phyloP scores from a whole-genome alignment of 352 stramenopile species.

The Pythium brachiatum region DNA sequence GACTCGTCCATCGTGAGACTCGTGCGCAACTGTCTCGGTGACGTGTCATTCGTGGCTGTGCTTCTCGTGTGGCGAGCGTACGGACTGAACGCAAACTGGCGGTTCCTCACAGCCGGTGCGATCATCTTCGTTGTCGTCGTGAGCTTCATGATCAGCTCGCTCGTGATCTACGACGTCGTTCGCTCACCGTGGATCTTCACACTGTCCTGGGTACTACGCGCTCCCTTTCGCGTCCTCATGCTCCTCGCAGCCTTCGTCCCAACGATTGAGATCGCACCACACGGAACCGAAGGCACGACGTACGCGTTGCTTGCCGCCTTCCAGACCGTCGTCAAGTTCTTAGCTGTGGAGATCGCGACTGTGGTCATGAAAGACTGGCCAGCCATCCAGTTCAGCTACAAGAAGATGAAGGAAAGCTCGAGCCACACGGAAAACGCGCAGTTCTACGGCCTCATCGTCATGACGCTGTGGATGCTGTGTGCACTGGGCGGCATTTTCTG shows the following conservation, averaged over 20 bases:
- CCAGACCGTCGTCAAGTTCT: conserved; percentile 35
- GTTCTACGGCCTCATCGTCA: conserved; percentile 23
- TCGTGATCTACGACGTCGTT: conserved; percentile 28
- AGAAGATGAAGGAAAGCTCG: background rate
- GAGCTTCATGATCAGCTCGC: conserved; percentile 14
- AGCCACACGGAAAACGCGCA: background rate
- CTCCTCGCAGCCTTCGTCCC: conserved; percentile 38
- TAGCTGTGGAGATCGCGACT: conserved; percentile 26
- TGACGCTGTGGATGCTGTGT: conserved; percentile 23
- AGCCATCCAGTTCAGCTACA: conserved; percentile 13
- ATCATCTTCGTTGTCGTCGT: conserved; percentile 18
- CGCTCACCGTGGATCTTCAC: conserved; percentile 28
- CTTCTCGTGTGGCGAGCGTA: conserved; percentile 27
- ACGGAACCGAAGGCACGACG: conserved; percentile 41
- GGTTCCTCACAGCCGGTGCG: conserved; percentile 12
- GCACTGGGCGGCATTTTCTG: conserved; percentile 24
- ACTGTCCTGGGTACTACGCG: conserved; percentile 18
- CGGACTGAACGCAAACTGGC: conserved; percentile 30
- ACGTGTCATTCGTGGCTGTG: conserved; percentile 22
- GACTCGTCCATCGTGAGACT: conserved; percentile 16
- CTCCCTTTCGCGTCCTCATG: conserved; percentile 27
- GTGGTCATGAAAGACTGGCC: conserved; percentile 10
- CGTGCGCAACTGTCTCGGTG: conserved; percentile 23
- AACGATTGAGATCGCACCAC: conserved; percentile 41
- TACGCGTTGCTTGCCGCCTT: conserved; percentile 36